Evolutionary conservation across 108 stramenopile species (phyloP).

Genomic region (Halocafeteria seosinensis): DNA sequence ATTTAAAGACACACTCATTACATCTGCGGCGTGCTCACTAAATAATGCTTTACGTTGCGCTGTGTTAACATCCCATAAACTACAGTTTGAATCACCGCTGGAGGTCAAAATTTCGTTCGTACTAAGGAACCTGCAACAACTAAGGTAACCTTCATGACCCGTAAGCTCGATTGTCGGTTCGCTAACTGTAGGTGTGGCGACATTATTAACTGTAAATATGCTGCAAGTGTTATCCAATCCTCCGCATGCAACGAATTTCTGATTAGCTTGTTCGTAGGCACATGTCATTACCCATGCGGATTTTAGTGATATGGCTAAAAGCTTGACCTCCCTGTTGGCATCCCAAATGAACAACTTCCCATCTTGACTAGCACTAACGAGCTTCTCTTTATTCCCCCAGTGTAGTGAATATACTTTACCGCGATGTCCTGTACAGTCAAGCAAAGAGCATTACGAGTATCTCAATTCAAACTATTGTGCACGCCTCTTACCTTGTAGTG

Average conservation of each 20-base stretch:
- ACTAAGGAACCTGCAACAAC: constrained; percentile 81
- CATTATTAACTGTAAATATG: constrained; percentile 56
- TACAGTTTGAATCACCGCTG: constrained; percentile 84
- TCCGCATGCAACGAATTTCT: constrained; percentile 79
- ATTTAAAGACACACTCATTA: constrained; percentile 49
- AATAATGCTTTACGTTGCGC: constrained; percentile 55
- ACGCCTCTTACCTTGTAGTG: too few species aligned
- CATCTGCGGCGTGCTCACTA: constrained; percentile 81
- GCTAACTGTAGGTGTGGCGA: constrained; percentile 15
- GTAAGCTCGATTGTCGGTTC: constrained; percentile 66
- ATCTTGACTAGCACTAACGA: constrained; percentile 83
- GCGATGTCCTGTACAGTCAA: constrained; percentile 86
- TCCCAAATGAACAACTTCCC: constrained; percentile 97
- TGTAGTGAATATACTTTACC: constrained; percentile 93
- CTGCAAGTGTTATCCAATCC: constrained; percentile 96
- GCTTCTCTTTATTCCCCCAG: constrained; percentile 58
- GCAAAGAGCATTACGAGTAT: too few species aligned
- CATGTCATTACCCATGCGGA: constrained; percentile 97
- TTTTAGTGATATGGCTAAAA: constrained; percentile 65
- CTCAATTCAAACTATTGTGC: too few species aligned
- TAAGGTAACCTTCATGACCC: constrained; percentile 88
- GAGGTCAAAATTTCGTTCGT: constrained; percentile 59
- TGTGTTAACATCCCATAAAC: constrained; percentile 76
- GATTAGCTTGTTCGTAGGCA: constrained; percentile 73
- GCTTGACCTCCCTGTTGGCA: constrained; percentile 8